Evolutionary conservation across 1,284 basidiomycete species (phyloP), one percentile per base, ranked within the genome.

Genomic region (Inonotus obliquus): DNA sequence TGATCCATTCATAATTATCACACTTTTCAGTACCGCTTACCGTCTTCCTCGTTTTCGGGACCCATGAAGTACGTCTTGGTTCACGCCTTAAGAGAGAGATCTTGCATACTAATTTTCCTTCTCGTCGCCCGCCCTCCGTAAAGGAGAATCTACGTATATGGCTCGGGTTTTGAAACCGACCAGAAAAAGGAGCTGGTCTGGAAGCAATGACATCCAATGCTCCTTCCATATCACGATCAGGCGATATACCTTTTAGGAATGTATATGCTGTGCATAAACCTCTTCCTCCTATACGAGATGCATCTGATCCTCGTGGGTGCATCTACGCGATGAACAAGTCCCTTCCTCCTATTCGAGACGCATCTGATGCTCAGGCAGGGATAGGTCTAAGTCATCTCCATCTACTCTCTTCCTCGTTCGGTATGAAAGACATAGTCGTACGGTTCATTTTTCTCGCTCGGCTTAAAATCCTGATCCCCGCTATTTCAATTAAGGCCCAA

Each of bases 121-220:
- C 7, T 17, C n/a, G n/a, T 51, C 29, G 2, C 21, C 4, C 13
- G 11, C 17, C 17, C 17, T 17, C 5, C 4, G 32, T 35, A 52
- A 38, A 63, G 62, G 62, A 63, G 53, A 60, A 60, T n/a, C 27
- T 63, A n/a, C 45, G 23, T 11, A 10, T 57, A 13, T 63, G 62
- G 62, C 52, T 60, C 41, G 35, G 55, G 14, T 9, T 44, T n/a
- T 10, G 32, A 27, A 47, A n/a, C 11, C 47, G 59, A 23, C 11
- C 52, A 29, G 45, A 39, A 21, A n/a, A 41, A 21, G 13, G 27
- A 37, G 25, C 39, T 14, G 14, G 19, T 10, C n/a, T 54, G 39
- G n/a, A 14, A 25, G 49, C 56, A 25, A 54, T 62, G 21, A 13
- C 51, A 32, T 62, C 59, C 39, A 62, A 59, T 4, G n/a, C 5